A percentile compares a stretch with the other conserved stretches of the same genome.
Evolutionary conservation across 805 yeast genomes (phyloP).

Genomic region (Grigorovia humatica): DNA sequence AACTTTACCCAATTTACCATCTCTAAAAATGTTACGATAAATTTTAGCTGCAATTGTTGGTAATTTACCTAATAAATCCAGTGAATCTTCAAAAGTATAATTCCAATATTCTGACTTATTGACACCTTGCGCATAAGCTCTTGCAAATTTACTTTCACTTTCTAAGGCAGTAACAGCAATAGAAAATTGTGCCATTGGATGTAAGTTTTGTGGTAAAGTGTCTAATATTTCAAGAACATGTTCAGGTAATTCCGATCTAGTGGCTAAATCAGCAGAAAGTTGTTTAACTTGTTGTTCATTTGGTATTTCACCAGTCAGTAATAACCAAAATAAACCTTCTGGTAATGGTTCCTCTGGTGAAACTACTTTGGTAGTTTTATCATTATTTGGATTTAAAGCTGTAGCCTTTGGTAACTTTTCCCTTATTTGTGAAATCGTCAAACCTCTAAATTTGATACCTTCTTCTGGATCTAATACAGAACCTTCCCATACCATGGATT

Average conservation of each 20-base stretch:
- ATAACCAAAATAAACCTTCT: constrained; percentile 74
- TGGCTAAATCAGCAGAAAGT: constrained; percentile 66
- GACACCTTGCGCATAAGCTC: constrained; percentile 78
- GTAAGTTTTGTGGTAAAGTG: constrained; percentile 63
- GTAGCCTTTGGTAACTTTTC: constrained; percentile 65
- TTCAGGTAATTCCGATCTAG: constrained; percentile 66
- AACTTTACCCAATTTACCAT: constrained; percentile 53
- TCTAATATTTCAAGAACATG: constrained; percentile 67
- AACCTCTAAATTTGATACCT: constrained; percentile 80
- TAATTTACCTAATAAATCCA: constrained; percentile 71
- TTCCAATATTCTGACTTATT: constrained; percentile 78
- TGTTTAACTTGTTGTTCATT: constrained; percentile 59
- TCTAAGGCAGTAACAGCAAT: constrained; percentile 76
- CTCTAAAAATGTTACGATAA: constrained; percentile 76
- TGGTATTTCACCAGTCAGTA: constrained; percentile 78
- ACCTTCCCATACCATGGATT: constrained; percentile 83
- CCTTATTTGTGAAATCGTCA: constrained; percentile 72
- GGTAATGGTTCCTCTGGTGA: constrained; percentile 53
- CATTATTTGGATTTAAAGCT: constrained; percentile 28
- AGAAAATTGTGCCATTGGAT: constrained; percentile 86
- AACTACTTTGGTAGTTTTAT: background rate
- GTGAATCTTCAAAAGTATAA: constrained; percentile 70
- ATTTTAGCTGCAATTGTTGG: constrained; percentile 75
- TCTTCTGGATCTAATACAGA: constrained; percentile 76
- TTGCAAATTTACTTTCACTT: constrained; percentile 72